Evolutionary conservation across 208 protist species (phyloP).

Genomic region (Crithidia thermophila): DNA sequence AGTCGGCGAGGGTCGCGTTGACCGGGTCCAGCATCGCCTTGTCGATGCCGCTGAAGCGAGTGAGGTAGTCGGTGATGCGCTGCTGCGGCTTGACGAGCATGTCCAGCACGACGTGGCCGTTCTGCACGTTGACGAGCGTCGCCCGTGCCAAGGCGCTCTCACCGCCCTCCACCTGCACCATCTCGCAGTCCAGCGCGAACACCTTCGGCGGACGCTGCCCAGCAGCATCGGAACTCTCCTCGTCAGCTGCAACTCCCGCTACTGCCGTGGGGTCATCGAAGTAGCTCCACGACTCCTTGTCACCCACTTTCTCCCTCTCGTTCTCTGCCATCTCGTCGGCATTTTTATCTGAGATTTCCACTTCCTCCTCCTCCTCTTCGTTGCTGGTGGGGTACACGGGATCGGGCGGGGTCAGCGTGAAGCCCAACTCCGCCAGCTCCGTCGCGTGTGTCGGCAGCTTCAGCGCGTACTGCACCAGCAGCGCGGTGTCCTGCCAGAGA

Average conservation of each 20-base stretch:
- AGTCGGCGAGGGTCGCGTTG: constrained; percentile 70
- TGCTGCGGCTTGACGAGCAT: constrained; percentile 77
- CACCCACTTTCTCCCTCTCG: not conserved
- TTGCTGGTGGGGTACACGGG: too few relatives aligned
- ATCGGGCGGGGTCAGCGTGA: constrained; percentile 40
- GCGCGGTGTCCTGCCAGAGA: constrained; percentile 39
- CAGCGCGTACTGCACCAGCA: constrained; percentile 55
- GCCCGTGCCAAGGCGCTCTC: constrained; percentile 82
- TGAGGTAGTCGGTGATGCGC: constrained; percentile 89
- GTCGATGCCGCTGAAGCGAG: constrained; percentile 91
- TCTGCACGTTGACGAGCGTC: constrained; percentile 78
- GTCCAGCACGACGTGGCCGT: constrained; percentile 78
- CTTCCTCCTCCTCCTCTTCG: constrained; percentile 5
- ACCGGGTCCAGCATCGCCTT: constrained; percentile 71
- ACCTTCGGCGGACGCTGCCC: constrained; percentile 23
- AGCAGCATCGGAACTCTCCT: not conserved
- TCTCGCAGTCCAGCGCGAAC: constrained; percentile 92
- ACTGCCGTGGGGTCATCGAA: not conserved
- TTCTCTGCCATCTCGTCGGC: not conserved
- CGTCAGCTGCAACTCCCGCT: not conserved
- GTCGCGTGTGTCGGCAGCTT: constrained; percentile 43
- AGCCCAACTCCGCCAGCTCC: constrained; percentile 51
- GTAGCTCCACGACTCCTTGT: not conserved
- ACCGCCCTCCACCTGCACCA: constrained; percentile 68
- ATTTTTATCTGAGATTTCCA: not conserved